Evolutionary conservation across 352 stramenopile species (phyloP), one percentile per base, ranked within the genome.

Genomic region (Phytopythium oedochilum): DNA sequence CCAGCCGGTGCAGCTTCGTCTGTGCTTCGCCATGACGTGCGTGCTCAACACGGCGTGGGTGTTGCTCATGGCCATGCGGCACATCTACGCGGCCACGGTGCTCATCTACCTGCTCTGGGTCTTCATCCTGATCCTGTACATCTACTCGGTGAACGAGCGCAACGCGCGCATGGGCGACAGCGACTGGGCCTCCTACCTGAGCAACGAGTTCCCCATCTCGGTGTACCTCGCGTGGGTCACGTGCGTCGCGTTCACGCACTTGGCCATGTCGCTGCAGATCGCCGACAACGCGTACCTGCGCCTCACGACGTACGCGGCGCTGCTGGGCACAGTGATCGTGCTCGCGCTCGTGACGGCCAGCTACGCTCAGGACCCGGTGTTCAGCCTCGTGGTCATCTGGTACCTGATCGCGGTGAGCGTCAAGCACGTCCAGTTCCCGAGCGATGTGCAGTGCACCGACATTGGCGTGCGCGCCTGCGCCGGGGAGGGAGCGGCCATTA

Each of bases 151-250:
- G 22, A 90, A 88, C 42, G 83, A 92, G 53, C 79, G 80, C 26
- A 78, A 74, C 36, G 42, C 63, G 50, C 72, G 70, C n/a, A 23
- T 31, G 5, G 45, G 29, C 14, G 22, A n/a, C 26, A 78, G 84
- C 52, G 73, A 88, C 54, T 92, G 82, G 82, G 61, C 68, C n/a
- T 38, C 75, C 28, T 90, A 90, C 63, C 29, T 86, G 34, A 90
- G 79, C 68, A 89, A 84, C 44, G 78, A 90, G 52, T 57, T 90
- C 20, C 75, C 83, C 14, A 80, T 90, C 58, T 79, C 79, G 10
- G 60, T 84, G 60, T 92, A 92, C 65, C 89, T 92, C 66, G 75
- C 71, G 10, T 92, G 82, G 82, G 78, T 92, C 46, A 90, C 79
- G 1, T 80, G 72, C 38, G 60, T 77, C 11, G 75, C 78, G 44